These are phyloP conservation scores for Nemania sp. DNA, from an alignment of 2,329 filamentous ascomycete genomes.

Conservation along the genomic window DNA sequence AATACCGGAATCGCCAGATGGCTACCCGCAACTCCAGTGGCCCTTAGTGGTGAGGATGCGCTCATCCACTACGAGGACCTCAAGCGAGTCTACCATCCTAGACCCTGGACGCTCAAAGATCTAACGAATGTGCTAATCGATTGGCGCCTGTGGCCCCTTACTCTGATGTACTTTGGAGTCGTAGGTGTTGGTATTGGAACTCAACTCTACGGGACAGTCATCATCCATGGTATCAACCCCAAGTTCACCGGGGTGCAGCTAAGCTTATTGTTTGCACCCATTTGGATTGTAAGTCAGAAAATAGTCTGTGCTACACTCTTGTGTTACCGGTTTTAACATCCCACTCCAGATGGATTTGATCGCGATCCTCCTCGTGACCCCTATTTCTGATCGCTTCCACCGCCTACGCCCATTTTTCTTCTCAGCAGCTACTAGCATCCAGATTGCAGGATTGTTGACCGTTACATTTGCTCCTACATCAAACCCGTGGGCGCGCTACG, in stretches of 20 bases:
- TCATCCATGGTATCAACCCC: conserved; percentile 79
- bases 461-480: conserved; percentile 71
- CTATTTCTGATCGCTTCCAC: conserved; percentile 86
- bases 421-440: conserved; percentile 71
- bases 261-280: conserved; percentile 83
- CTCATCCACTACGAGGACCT: conserved; percentile 82
- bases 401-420: conserved; percentile 80
- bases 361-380: conserved; percentile 82
- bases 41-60: conserved; percentile 75
- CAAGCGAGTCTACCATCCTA: conserved; percentile 75
- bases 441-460: conserved; percentile 79
- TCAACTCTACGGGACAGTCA: conserved; percentile 84
- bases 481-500: conserved; percentile 82
- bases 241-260: conserved; percentile 72
- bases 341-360: conserved; percentile 74
- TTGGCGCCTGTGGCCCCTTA: conserved; percentile 85
- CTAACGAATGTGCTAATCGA: conserved; percentile 73
- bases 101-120: conserved; percentile 73
- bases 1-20: conserved; percentile 60
- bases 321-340: conserved; percentile 4
- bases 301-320: not conserved
- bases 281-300: conserved; percentile 74
- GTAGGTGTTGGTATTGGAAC: conserved; percentile 91
- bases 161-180: conserved; percentile 92
- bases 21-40: conserved; percentile 70